Evolutionary conservation across 495 filamentous ascomycete genomes (phyloP).

Genomic region (Lepraria neglecta): DNA sequence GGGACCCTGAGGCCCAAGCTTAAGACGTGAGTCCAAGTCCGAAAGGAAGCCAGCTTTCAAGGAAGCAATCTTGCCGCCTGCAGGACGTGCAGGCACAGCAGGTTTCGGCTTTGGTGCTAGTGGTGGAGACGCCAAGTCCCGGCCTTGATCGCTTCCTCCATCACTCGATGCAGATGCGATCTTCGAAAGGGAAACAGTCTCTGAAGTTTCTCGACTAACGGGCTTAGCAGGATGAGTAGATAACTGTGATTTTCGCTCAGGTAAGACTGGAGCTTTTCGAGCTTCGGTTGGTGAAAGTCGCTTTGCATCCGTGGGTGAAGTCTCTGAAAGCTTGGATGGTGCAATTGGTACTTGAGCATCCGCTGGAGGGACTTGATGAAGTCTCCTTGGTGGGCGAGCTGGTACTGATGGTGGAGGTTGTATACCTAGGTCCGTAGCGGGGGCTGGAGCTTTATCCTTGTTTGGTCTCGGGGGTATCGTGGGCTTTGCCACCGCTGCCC

Average conservation of each 20-base stretch:
- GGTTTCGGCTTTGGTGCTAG: slow-evolving; percentile 60
- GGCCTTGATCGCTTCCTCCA: slow-evolving; percentile 30
- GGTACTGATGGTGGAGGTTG: slow-evolving; percentile 27
- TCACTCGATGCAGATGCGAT: slow-evolving; percentile 32
- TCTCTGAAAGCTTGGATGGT: slow-evolving; percentile 21
- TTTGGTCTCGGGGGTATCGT: slow-evolving; percentile 37
- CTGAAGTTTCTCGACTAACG: slow-evolving; percentile 35
- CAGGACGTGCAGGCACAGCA: slow-evolving; percentile 70
- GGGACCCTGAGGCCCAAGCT: slow-evolving; percentile 68
- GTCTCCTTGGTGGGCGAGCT: slow-evolving; percentile 29
- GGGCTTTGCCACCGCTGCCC: slow-evolving; percentile 34
- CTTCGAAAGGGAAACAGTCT: slow-evolving; percentile 35
- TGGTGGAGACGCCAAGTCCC: slow-evolving; percentile 33
- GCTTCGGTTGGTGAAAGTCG: slow-evolving; percentile 41
- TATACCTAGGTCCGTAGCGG: slow-evolving; percentile 23
- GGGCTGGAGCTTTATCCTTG: slow-evolving; percentile 34
- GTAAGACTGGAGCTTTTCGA: slow-evolving; percentile 49
- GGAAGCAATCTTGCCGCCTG: slow-evolving; percentile 80
- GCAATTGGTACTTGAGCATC: slow-evolving; percentile 29
- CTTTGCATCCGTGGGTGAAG: slow-evolving; percentile 25
- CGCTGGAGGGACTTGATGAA: slow-evolving; percentile 37
- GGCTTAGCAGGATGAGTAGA: slow-evolving; percentile 63
- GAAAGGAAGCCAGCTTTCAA: slow-evolving; percentile 84
- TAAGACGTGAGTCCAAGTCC: slow-evolving; percentile 79
- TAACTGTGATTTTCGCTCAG: slow-evolving; percentile 73